Evolutionary conservation across 352 stramenopile genomes (phyloP), one percentile per base, ranked within the genome.

Genomic region (Thalassiosira exigua): DNA sequence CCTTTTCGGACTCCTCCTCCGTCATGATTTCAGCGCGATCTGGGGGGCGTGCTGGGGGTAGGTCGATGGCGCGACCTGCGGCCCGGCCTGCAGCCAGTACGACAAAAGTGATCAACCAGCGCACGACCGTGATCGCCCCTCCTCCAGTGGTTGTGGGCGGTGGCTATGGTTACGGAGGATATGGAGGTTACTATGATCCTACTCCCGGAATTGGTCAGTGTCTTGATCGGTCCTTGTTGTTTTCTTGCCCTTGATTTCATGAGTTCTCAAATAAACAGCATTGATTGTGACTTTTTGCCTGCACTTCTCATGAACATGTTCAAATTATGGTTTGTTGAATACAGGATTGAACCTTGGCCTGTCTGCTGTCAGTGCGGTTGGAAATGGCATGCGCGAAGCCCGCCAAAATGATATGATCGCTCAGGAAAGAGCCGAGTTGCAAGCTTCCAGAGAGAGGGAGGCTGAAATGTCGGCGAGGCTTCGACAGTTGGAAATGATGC

Each of bases 401-500:
- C 54, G 73, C 22, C 73, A 81, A 56, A 81, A 75, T 33, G 54
- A 64, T 24, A 60, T 67, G 58, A 81, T 81, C 27, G 56, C 62
- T 30, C 36, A 75, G 27, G 44, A 54, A 36, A 29, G 73, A 42
- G 56, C 65, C 1, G 65, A 81, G 65, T 50, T 81, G 3, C 22
- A 51, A 4, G 66, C 64, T 19, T 57, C 64, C 0, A 32, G 42
- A 41, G 64, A 81, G 24, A 56, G 66, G 29, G 73, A 81, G 33
- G 36, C 58, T 2, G 65, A 77, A 32, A 81, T 81, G 73, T 51
- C 53, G 0, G 56, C 64, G 7, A 51, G 66, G 22, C 50, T 81
- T 52, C 65, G 65, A 29, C 53, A 69, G 52, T 62, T 81, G 57
- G 73, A 81, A 60, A 69, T 77, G 73, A 71, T 68, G 54, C 73